Base-by-base conservation (phyloP, 1,139 yeast genomes). In the Yamadazyma membranifaciens region DNA sequence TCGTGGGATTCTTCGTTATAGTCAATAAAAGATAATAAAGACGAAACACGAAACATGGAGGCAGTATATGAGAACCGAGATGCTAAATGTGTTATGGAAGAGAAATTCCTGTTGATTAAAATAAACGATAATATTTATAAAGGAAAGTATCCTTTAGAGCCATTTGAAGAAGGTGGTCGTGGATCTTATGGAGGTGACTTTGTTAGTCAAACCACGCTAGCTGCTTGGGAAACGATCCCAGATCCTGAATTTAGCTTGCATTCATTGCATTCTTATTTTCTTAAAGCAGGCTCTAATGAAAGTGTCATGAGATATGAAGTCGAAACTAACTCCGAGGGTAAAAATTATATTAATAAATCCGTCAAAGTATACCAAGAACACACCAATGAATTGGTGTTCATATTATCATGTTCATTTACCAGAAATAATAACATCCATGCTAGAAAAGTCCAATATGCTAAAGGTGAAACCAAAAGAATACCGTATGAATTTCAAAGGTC, bases 131-230 rank as follows among this genome's bases (percentile, higher is more conserved):
- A 37, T 25, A 35, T 47, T 1, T 61, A 47, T 28, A 50, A 52
- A 16, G 73, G 74, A 1, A 60, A 59, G 31, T 60, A 65, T 47
- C 75, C 74, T 2, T 57, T 70, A 39, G 66, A 68, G 47, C 61
- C 68, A 9, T 59, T 56, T 40, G 42, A 46, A 13, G 56, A 51
- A 9, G 68, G 57, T 1, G 61, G 59, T 4, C 52, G 73, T 43
- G 75, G 74, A 1, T 60, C 67, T 2, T 70, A 61, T 47, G 76
- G 76, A 2, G 76, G 75, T 2, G 76, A 70, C 39, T 53, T 67
- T 27, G 50, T 68, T 4, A 45, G 60, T 15, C 75, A 68, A 47
- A 61, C 63, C 1, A 40, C 63, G 10, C 45, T 59, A 33, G 76
- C 73, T 0, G 72, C 69, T 1, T 68, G 69, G 68, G 65, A 57